Evolutionary conservation across 306 rosid genomes (phyloP), one percentile per base, ranked within the genome.

Genomic region (Sechiopsis laciniata): DNA sequence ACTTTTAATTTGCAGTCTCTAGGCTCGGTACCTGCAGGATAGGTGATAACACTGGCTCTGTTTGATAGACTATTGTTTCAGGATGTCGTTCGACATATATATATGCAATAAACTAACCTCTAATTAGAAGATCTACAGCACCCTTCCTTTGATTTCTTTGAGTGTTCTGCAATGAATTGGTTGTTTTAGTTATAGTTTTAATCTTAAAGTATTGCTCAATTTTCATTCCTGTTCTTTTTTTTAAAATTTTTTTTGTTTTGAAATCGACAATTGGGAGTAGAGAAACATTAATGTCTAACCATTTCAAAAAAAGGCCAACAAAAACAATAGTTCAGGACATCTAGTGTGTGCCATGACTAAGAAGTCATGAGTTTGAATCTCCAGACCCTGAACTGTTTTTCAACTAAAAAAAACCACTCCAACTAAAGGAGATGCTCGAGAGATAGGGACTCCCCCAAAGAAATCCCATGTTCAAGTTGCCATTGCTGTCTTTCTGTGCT

Each of bases 1-100:
- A 67, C 29, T 17, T 48, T 77, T 32, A 66, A 53, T 12, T 76
- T 69, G 45, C 42, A 22, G 24, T 68, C 58, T 69, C 59, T 51
- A 24, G 42, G 14, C 46, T 14, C 57, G 16, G 8, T 52, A 70
- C 48, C 32, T 0, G 55, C 32, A 13, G 2, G 19, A 11, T 66
- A 19, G 72, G 54, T 13, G 56, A 45, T 24, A 70, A 48, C 2
- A 29, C 74, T 69, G 24, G 57, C 45, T 69, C 12, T 22, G 58
- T 29, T 26, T 7, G 2, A 6, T 50, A 21, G 57, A 69, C 17
- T 17, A 45, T 67, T 29, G 20, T 46, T 45, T 67, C 55, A 20
- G 22, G 11, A 42, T 42, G 48, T 42, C 2, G 3, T 45, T 67
- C 4, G 1, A 12, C 42, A 20, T 13, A 1, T 48, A 1, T 48